A percentile compares a stretch with the other conserved stretches of the same genome.
phyloP scores from a whole-genome alignment of 2,329 filamentous ascomycete species.

The Zasmidium angulare region DNA sequence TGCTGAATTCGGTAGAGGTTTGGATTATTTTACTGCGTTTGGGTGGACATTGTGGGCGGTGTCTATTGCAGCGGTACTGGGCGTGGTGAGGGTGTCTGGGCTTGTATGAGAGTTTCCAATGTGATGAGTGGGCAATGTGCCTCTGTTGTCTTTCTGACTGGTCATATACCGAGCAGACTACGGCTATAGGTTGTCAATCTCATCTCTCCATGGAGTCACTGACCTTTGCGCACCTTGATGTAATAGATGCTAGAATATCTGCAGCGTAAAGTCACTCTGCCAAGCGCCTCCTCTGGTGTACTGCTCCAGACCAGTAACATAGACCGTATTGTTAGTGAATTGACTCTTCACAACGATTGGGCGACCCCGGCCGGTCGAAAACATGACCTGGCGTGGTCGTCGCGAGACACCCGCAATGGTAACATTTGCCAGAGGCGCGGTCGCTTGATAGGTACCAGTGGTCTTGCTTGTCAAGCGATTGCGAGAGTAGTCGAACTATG shows the following conservation, averaged over 20 bases:
- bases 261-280: neutral
- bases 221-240: neutral
- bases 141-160: no score
- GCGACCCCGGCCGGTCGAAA: neutral
- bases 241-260: neutral
- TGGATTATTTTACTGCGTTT: neutral
- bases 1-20: neutral
- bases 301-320: neutral
- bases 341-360: neutral
- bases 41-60: neutral
- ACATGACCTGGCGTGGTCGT: neutral
- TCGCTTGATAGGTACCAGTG: neutral
- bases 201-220: neutral
- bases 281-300: neutral
- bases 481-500: neutral
- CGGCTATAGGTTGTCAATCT: no score
- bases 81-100: neutral
- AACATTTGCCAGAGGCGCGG: neutral
- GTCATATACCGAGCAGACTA: no score
- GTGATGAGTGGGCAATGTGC: no score
- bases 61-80: neutral
- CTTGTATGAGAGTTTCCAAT: no score
- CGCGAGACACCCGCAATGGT: neutral
- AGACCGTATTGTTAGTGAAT: neutral
- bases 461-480: neutral